phyloP scores from a whole-genome alignment of 2,329 filamentous ascomycete genomes.

The Alternaria metachromatica region DNA sequence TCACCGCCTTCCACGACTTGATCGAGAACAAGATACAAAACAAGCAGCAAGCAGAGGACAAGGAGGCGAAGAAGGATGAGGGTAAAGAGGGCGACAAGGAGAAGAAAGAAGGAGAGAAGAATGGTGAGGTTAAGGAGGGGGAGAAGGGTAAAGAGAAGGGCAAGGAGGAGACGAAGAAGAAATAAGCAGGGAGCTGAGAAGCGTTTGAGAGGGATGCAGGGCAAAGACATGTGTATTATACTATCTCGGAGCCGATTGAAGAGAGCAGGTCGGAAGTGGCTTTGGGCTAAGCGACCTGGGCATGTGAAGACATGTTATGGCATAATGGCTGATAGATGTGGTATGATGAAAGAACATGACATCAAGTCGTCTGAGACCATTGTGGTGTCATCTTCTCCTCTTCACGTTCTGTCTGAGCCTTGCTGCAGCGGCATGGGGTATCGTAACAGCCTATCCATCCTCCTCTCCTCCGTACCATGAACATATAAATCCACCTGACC shows the following conservation, averaged over 20 bases:
- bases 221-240: conserved; percentile 32
- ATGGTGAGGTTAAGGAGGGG: conserved; percentile 54
- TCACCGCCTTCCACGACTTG: conserved; percentile 97
- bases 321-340: conserved; percentile 36
- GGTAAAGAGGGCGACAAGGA: conserved; percentile 71
- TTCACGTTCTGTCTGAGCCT: conserved; percentile 9
- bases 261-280: neutral
- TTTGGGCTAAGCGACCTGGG: neutral
- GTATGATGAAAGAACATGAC: conserved; percentile 22
- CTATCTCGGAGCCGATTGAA: conserved; percentile 9
- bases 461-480: fast-evolving
- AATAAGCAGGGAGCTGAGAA: conserved; percentile 53
- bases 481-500: fast-evolving
- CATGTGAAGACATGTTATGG: conserved; percentile 11
- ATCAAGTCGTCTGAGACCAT: neutral
- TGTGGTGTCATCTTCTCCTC: neutral
- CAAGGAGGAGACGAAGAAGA: conserved; percentile 67
- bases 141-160: conserved; percentile 64
- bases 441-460: conserved; percentile 14
- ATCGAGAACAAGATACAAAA: conserved; percentile 99
- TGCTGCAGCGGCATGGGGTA: conserved; percentile 31
- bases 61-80: conserved; percentile 73
- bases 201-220: conserved; percentile 1
- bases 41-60: conserved; percentile 94
- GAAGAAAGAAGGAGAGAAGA: conserved; percentile 61